Conservation (phyloP, 495 filamentous ascomycete genomes). For the Penicillium soppii region DNA sequence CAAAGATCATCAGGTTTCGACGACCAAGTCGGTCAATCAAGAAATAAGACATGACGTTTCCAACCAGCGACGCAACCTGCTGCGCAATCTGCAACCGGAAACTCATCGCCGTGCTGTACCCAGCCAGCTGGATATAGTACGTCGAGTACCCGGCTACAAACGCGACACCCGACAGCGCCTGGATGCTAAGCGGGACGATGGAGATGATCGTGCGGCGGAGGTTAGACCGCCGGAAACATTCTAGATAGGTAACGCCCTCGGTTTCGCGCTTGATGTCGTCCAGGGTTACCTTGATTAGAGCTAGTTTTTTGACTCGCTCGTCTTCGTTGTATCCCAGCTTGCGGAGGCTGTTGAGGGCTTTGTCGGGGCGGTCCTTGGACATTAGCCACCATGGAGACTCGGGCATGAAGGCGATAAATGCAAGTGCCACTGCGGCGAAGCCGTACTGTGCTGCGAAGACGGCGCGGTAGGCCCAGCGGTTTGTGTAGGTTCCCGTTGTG, state of each 20-base stretch:
- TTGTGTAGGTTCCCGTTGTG: conserved; percentile 13
- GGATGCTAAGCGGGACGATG: conserved; percentile 30
- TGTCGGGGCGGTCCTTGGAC: conserved; percentile 9
- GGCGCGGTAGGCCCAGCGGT: conserved; percentile 33
- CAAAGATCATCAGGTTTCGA: conserved; percentile 27
- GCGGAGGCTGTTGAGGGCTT: conserved; percentile 6
- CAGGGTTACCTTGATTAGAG: conserved; percentile 10
- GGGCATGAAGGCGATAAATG: conserved; percentile 16
- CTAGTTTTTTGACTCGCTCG: conserved; percentile 9
- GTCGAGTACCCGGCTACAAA: conserved; percentile 29
- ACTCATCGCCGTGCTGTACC: conserved; percentile 23
- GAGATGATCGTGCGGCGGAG: conserved; percentile 34
- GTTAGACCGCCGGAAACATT: conserved; percentile 34
- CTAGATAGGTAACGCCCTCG: conserved; percentile 32
- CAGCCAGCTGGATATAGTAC: conserved; percentile 33
- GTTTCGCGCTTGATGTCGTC: conserved; percentile 30
- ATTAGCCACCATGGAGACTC: conserved; percentile 25
- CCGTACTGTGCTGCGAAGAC: conserved; percentile 31
- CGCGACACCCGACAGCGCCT: conserved; percentile 27
- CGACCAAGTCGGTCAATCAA: conserved; percentile 28
- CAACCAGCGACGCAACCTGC: conserved; percentile 28
- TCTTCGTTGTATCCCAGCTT: conserved; percentile 12
- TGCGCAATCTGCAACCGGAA: conserved; percentile 32
- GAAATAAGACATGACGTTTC: conserved; percentile 31
- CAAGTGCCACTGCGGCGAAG: conserved; percentile 16